These are phyloP conservation scores for Naumovozyma dairenensis DNA, from an alignment of 805 yeast genomes.

Conservation along the genomic window DNA sequence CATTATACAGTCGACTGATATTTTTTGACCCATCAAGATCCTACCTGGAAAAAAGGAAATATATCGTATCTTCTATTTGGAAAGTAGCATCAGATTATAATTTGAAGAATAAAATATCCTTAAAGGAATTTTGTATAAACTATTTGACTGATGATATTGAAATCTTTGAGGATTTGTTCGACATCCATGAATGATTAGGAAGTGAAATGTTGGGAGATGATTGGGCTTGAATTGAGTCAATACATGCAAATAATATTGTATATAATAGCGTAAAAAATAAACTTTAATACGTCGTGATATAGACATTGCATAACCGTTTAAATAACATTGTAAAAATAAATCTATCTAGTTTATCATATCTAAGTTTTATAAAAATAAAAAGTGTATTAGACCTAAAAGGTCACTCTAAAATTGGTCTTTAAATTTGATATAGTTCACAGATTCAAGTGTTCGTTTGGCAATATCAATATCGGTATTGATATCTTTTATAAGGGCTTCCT, in stretches of 20 bases:
- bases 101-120: not conserved
- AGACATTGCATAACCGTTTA: too few relatives aligned
- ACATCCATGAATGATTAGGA: not conserved
- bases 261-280: too few relatives aligned
- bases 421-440: slow-evolving; percentile 5
- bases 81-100: slow-evolving; percentile 10
- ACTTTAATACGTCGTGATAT: too few relatives aligned
- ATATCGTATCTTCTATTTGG: slow-evolving; percentile 16
- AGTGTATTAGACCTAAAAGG: too few relatives aligned
- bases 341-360: too few relatives aligned
- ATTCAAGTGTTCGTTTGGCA: slow-evolving; percentile 31
- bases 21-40: slow-evolving; percentile 19
- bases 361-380: too few relatives aligned
- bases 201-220: too few relatives aligned
- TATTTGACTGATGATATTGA: slow-evolving; percentile 26
- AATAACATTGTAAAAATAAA: too few relatives aligned
- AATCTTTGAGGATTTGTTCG: slow-evolving; percentile 9
- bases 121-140: slow-evolving; percentile 14
- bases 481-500: slow-evolving; percentile 77
- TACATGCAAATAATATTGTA: too few relatives aligned
- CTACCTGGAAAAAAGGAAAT: slow-evolving; percentile 19
- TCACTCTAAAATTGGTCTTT: too few relatives aligned
- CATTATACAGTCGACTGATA: slow-evolving; percentile 18
- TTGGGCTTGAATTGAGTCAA: too few relatives aligned
- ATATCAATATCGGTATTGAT: slow-evolving; percentile 70